phyloP scores from a whole-genome alignment of 345 rosid genomes.

The Arabis alpina region DNA sequence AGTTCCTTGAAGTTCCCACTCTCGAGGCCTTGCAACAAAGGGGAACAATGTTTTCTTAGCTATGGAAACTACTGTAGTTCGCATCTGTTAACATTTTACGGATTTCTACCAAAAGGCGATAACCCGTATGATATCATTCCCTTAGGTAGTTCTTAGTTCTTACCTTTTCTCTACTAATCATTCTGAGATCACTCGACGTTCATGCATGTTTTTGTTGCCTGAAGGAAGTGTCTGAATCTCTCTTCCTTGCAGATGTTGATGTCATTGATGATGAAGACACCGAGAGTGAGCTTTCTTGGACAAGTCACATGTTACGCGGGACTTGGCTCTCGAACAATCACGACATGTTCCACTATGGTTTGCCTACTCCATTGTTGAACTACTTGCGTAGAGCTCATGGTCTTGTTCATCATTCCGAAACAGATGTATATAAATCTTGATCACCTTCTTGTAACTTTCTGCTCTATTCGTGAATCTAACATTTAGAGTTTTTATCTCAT shows the following conservation, averaged over 20 bases:
- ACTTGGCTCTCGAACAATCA: slow-evolving; percentile 86
- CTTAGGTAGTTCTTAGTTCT: slow-evolving; percentile 65
- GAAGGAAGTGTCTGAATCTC: slow-evolving; percentile 10
- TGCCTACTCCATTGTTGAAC: slow-evolving; percentile 78
- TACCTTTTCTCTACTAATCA: slow-evolving; percentile 15
- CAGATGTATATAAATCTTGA: slow-evolving; percentile 34
- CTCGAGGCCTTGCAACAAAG: slow-evolving; percentile 68
- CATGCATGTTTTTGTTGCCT: slow-evolving; percentile 9
- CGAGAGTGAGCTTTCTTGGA: slow-evolving; percentile 48
- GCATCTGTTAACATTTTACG: slow-evolving; percentile 86
- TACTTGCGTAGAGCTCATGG: slow-evolving; percentile 63
- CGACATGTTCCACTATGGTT: slow-evolving; percentile 69
- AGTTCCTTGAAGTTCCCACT: slow-evolving; percentile 76
- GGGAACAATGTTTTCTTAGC: slow-evolving; percentile 86
- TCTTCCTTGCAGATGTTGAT: slow-evolving; percentile 67
- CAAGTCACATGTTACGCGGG: slow-evolving; percentile 88
- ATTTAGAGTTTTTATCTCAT: not conserved
- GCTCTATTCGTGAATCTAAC: not conserved
- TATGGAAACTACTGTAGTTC: slow-evolving; percentile 87
- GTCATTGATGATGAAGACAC: slow-evolving; percentile 52
- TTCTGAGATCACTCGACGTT: slow-evolving; percentile 10
- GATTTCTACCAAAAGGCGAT: slow-evolving; percentile 79
- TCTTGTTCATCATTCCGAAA: slow-evolving; percentile 48
- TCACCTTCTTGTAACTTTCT: not conserved
- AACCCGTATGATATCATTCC: slow-evolving; percentile 84